Conservation (phyloP, 192 early-diverging fungal genomes). For the Backusella australiensis region DNA sequence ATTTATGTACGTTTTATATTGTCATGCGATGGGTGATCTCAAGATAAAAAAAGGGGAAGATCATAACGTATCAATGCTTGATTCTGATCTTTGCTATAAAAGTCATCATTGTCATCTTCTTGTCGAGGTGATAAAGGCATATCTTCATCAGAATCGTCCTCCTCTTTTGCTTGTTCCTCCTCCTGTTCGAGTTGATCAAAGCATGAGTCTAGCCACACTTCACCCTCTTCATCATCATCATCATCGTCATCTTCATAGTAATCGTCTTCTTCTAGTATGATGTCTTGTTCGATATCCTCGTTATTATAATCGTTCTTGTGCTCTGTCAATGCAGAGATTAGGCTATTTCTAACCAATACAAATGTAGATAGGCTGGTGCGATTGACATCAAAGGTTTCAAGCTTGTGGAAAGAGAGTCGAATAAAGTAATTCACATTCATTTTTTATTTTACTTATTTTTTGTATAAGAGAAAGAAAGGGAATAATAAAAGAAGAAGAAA, state of each 20-base stretch:
- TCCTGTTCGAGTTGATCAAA: not conserved
- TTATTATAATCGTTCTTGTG: not conserved
- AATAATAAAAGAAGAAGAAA: too few species aligned
- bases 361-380: constrained; percentile 1
- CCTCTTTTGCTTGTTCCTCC: not conserved
- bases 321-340: not conserved
- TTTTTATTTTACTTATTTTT: not conserved
- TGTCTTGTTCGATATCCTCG: not conserved
- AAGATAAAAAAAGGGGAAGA: constrained; percentile 3
- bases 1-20: not conserved
- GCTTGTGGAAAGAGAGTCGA: constrained; percentile 4
- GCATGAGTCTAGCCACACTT: constrained; percentile 11
- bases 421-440: constrained; percentile 5
- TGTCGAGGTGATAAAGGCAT: constrained; percentile 9
- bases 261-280: not conserved
- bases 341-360: constrained; percentile 5
- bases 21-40: not conserved
- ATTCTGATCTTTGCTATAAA: not conserved
- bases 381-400: constrained; percentile 8
- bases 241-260: not conserved
- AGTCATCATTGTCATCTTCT: not conserved
- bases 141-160: not conserved
- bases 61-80: constrained; percentile 6
- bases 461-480: not conserved
- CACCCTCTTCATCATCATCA: not conserved